Evolutionary conservation across 2,329 filamentous ascomycete species (phyloP), one percentile per base, ranked within the genome.

Genomic region (Fusarium sp.): DNA sequence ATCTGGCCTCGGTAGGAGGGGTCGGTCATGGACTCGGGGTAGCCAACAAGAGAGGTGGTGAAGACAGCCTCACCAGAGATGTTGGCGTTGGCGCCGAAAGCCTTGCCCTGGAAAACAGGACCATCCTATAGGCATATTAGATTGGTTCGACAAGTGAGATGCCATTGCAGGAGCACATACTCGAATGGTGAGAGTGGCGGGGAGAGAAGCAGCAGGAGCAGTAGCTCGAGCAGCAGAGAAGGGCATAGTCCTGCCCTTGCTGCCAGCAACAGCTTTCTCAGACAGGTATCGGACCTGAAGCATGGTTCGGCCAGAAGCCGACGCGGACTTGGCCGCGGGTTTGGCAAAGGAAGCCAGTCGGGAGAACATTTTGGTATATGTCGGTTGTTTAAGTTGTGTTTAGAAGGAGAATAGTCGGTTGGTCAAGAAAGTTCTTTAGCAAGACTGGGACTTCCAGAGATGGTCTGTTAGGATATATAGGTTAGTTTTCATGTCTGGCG

Each of bases 11-110:
- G 92, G 86, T 96, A 96, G 25, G 93, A 96, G 60, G 93, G 93
- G 79, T 96, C 93, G 79, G 93, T 95, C 88, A 96, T 91, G 53
- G 93, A 98, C 87, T 99, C 96, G 77, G 96, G 96, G 83, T 99
- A 99, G 79, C 96, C 96, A 67, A 99, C 96, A 63, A 98, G 91
- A 30, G 96, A 98, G 69, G 96, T 98, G 72, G 96, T 98, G 88
- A 99, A 99, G 82, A 98, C 96, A 50, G 96, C 96, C 87, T 99
- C 96, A 78, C 96, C 96, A 73, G 95, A 97, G 81, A 98, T 94
- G 88, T 98, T 99, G 83, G 93, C 90, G 83, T 97, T 96, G 81
- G 96, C 96, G 79, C 96, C 96, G 79, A 98, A 99, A 67, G 96
- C 97, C 82, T 94, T 97, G 82, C 96, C 96, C 79, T 94, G 94